Evolutionary conservation across 495 filamentous ascomycete species (phyloP), one percentile per base, ranked within the genome.

Genomic region (Recurvomyces mirabilis): DNA sequence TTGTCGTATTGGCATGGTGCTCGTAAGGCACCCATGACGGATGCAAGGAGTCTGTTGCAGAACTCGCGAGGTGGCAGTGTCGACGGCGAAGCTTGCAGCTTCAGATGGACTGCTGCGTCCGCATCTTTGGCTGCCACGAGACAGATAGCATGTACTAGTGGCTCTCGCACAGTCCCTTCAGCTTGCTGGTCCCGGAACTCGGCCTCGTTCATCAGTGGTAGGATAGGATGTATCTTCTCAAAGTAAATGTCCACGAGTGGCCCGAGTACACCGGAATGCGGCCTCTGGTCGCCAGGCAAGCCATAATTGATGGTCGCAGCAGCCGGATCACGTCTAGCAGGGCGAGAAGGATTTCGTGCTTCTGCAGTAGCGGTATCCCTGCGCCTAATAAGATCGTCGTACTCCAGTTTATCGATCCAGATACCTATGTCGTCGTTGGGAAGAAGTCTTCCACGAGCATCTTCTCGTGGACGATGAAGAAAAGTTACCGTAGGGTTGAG

Each of bases 401-500:
- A 52, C 19, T 52, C 49, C 13, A 26, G 56, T 57, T 41, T 68
- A 62, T 49, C 63, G 44, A 52, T 66, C 34, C 25, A 73, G 61
- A 67, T 9, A 57, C 57, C 25, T 56, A 62, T 33, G 57, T 63
- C 19, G 47, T 59, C 18, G 58, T 58, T 47, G 56, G 59, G 23
- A 62, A 52, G 38, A 55, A 66, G 20, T 62, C 66, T 11, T 59
- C 64, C 25, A 68, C 64, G 41, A 13, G 19, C 38, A 14, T 18
- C 26, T 13, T 25, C 24, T 6, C 35, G 29, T 14, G 28, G 22
- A 2, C 43, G 44, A n/a, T 43, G 23, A 2, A 71, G 61, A 18
- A 76, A 60, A 9, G 71, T 66, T 20, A 66, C 63, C 50, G 73
- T 69, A n/a, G 71, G 71, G 52, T 68, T 74, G 11, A 70, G 41